These are phyloP conservation scores for Penicillium coprophilum DNA, from an alignment of 495 filamentous ascomycete genomes.

Conservation along the genomic window DNA sequence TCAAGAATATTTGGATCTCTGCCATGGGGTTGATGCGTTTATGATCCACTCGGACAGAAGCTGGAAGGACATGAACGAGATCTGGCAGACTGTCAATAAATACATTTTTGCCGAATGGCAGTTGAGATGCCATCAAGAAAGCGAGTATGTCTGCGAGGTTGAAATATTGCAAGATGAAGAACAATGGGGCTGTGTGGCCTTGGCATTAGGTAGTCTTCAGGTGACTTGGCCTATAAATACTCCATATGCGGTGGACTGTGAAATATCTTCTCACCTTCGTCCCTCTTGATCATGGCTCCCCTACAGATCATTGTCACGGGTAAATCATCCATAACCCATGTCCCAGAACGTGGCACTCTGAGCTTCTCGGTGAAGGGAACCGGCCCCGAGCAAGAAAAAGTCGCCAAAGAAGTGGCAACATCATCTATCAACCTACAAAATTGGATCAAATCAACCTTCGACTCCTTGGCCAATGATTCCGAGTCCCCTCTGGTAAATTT, in stretches of 20 bases:
- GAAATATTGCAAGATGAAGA: no score
- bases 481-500: slow-evolving; percentile 21
- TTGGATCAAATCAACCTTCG: slow-evolving; percentile 10
- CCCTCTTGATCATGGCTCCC: slow-evolving; percentile 22
- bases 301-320: slow-evolving; percentile 23
- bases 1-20: slow-evolving; percentile 1
- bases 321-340: slow-evolving; percentile 16
- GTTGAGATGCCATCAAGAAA: no score
- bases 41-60: background rate
- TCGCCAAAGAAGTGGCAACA: slow-evolving; percentile 20
- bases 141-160: no score
- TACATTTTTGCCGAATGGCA: background rate
- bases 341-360: slow-evolving; percentile 21
- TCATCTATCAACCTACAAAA: slow-evolving; percentile 15
- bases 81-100: background rate
- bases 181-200: no score
- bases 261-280: no score
- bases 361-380: slow-evolving; percentile 16
- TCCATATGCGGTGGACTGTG: no score
- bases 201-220: no score
- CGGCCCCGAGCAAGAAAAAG: slow-evolving; percentile 13
- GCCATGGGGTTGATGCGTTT: background rate
- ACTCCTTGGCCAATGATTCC: slow-evolving; percentile 1
- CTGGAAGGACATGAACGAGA: background rate
- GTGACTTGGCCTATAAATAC: no score